Evolutionary conservation across 805 yeast species (phyloP), one percentile per base, ranked within the genome.

Genomic region (Hagleromyces aurorensis): DNA sequence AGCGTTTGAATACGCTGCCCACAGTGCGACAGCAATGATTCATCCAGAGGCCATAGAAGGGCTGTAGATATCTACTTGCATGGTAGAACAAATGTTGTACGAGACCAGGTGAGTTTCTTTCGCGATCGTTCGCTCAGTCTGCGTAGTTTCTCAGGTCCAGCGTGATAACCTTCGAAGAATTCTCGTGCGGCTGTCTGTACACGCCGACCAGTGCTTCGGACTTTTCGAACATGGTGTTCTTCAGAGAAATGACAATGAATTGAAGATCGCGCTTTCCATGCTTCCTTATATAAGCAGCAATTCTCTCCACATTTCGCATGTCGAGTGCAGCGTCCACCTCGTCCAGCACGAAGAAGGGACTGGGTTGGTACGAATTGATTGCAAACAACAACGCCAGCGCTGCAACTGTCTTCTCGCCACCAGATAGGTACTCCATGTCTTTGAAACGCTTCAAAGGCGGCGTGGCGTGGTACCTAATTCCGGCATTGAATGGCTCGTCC

Each of bases 321-420:
- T 91, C 98, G 36, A 91, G 68, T 0, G 97, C 97, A 0, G 98
- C 97, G 60, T 91, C 98, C n/a, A 91, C 86, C 58, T 91, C 98
- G 55, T 91, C 98, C 23, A 91, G 62, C 0, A 91, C 94, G 52
- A 91, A 89, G 52, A 91, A 91, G 18, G 98, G 98, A 1, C 96
- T 79, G 3, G 96, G 96, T 29, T 78, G 89, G 57, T 64, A 81
- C 0, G 93, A 77, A 52, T 91, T 96, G 23, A 87, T 75, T 0
- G 97, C 87, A 61, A 91, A 91, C 27, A 91, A 57, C 39, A 91
- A 62, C 0, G 97, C 96, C 40, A 91, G 61, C 0, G 98, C 98
- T 2, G 98, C 98, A 54, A 91, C 78, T 2, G 96, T 83, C 52
- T 87, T 86, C 52, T 91, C 98, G 32, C 98, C 98, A 31, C 98